Evolutionary conservation across 164 flowering plant genomes (phyloP).

Genomic region (Berberis thunbergii): DNA sequence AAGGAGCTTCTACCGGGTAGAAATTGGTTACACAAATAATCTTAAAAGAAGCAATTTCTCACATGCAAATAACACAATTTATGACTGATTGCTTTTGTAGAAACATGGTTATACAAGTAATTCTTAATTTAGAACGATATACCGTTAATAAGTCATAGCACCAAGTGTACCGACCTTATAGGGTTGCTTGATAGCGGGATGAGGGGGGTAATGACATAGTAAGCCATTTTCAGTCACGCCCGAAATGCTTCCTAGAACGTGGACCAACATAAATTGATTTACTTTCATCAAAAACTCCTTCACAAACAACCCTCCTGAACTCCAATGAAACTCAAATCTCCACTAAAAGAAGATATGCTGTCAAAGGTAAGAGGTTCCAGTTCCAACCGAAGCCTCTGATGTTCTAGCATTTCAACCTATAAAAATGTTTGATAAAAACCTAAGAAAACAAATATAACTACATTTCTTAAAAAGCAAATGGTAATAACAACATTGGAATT

Average conservation of each 20-base stretch:
- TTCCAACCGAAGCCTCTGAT: conserved; percentile 38
- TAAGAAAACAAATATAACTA: neutral
- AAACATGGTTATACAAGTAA: no score
- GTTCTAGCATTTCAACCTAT: conserved; percentile 59
- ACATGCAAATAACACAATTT: no score
- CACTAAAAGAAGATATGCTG: conserved; percentile 15
- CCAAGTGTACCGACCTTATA: conserved; percentile 39
- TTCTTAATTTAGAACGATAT: neutral
- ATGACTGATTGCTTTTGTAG: no score
- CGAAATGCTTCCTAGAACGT: conserved; percentile 87
- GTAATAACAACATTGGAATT: no score
- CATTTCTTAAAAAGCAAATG: no score
- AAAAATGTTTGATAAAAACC: neutral
- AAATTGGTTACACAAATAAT: no score
- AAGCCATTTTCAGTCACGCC: conserved; percentile 97
- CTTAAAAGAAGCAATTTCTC: no score
- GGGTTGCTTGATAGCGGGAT: conserved; percentile 42
- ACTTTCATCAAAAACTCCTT: conserved; percentile 74
- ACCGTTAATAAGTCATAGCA: neutral
- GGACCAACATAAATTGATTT: conserved; percentile 84
- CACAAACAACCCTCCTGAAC: conserved; percentile 63
- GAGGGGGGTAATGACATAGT: conserved; percentile 76
- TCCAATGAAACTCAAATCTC: conserved; percentile 42
- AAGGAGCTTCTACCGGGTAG: no score
- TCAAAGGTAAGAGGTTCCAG: conserved; percentile 42